A percentile compares a stretch with the other conserved stretches of the same genome.
These are phyloP conservation scores for Yamadazyma triangularis DNA, from an alignment of 1,139 yeast genomes.

Conservation along the genomic window DNA sequence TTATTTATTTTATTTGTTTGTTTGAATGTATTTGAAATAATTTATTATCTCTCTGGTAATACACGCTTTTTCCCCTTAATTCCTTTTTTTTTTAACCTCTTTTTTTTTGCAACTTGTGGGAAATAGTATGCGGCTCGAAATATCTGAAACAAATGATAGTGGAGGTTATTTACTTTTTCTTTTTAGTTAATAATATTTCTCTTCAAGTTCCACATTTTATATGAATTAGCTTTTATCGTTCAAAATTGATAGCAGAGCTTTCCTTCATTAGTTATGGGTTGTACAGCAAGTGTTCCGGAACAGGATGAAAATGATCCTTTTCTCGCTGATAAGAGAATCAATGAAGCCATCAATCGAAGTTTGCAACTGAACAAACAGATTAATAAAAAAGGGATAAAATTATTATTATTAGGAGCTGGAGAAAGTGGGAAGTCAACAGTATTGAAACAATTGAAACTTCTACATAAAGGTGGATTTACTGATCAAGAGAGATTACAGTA, in stretches of 20 bases:
- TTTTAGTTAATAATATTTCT: no score
- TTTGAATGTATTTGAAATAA: no score
- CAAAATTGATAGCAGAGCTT: neutral
- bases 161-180: neutral
- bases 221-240: neutral
- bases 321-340: slow-evolving; percentile 45
- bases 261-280: slow-evolving; percentile 47
- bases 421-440: slow-evolving; percentile 97
- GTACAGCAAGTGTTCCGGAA: slow-evolving; percentile 54
- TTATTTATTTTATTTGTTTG: no score
- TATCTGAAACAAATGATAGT: neutral
- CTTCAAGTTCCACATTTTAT: neutral
- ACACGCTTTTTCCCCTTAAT: neutral
- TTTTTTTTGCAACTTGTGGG: slow-evolving; percentile 4
- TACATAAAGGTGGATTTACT: slow-evolving; percentile 84
- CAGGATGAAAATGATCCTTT: slow-evolving; percentile 48
- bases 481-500: slow-evolving; percentile 78
- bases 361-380: slow-evolving; percentile 50
- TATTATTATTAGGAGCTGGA: slow-evolving; percentile 85
- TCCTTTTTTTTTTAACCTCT: neutral
- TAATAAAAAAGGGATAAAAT: slow-evolving; percentile 50
- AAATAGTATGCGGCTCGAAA: slow-evolving; percentile 9
- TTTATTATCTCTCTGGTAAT: no score
- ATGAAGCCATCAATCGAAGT: slow-evolving; percentile 67
- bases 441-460: slow-evolving; percentile 81